phyloP scores from a whole-genome alignment of 371 early-diverging fungal species.

The Zancudomyces culisetae region DNA sequence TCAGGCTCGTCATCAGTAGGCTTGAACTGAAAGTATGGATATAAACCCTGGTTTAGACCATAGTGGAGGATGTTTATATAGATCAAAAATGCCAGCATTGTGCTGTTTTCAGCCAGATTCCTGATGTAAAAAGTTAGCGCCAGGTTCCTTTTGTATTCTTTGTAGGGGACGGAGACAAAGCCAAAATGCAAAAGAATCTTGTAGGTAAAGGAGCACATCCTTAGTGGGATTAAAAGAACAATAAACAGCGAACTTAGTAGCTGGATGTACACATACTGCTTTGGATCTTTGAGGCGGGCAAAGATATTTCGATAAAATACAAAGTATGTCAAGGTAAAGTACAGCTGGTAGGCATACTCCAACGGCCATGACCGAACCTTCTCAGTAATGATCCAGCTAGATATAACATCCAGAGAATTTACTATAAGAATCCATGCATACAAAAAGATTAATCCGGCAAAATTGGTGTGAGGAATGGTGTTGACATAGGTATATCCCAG shows the following conservation, averaged over 20 bases:
- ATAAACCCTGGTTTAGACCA: conserved; percentile 41
- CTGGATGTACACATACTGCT: conserved; percentile 42
- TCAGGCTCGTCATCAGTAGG: conserved; percentile 19
- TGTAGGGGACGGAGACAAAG: conserved; percentile 34
- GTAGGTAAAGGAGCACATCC: conserved; percentile 40
- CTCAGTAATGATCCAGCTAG: conserved; percentile 39
- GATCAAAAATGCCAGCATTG: conserved; percentile 51
- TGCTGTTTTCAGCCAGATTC: conserved; percentile 52
- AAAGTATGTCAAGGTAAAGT: conserved; percentile 57
- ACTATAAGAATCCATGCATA: conserved; percentile 51
- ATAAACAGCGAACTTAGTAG: conserved; percentile 50
- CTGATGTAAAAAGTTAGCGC: conserved; percentile 46
- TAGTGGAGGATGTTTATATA: conserved; percentile 49
- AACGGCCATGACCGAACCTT: conserved; percentile 46
- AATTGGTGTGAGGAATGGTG: conserved; percentile 31
- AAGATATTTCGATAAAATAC: conserved; percentile 59
- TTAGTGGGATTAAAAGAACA: conserved; percentile 45
- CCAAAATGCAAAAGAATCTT: conserved; percentile 16
- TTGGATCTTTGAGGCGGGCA: conserved; percentile 39
- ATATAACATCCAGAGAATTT: conserved; percentile 36
- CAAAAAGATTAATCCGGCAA: conserved; percentile 42
- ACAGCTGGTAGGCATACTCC: conserved; percentile 42
- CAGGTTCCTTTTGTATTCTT: conserved; percentile 40
- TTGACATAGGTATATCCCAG: conserved; percentile 39
- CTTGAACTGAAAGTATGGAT: conserved; percentile 46